A percentile compares a stretch with the other conserved stretches of the same genome.
Evolutionary conservation across 108 stramenopile genomes (phyloP).

Genomic region (Fistulifera solaris): DNA sequence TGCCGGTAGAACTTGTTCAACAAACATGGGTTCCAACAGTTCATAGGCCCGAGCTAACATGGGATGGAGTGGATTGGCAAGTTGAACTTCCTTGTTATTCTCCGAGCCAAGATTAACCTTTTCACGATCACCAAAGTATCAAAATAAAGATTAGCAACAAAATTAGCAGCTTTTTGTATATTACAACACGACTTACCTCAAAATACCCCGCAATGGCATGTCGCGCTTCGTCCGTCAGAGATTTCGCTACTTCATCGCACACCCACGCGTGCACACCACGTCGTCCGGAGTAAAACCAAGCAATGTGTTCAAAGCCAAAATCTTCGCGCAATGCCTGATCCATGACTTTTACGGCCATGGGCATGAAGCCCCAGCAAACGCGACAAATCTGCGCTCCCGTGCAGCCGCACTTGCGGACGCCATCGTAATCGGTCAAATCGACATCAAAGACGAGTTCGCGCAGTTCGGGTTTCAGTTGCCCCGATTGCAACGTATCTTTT

Average conservation of each 20-base stretch:
- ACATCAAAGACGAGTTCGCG: constrained; percentile 99
- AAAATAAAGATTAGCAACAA: neutral
- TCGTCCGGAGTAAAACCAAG: constrained; percentile 98
- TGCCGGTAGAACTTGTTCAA: constrained; percentile 64
- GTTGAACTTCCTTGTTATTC: constrained; percentile 57
- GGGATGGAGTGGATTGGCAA: constrained; percentile 78
- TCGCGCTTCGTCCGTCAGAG: constrained; percentile 87
- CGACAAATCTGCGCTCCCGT: constrained; percentile 81
- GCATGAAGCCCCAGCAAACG: constrained; percentile 97
- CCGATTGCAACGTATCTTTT: constrained; percentile 49
- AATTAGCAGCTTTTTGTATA: neutral
- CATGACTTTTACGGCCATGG: constrained; percentile 89
- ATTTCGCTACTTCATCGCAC: constrained; percentile 84
- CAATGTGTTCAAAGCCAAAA: constrained; percentile 94
- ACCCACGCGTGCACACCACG: constrained; percentile 99
- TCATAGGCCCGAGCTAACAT: constrained; percentile 78
- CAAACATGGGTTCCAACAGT: constrained; percentile 89
- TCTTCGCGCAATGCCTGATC: constrained; percentile 81
- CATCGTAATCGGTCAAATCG: constrained; percentile 99
- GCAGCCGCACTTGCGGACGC: constrained; percentile 93
- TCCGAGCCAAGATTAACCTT: constrained; percentile 52
- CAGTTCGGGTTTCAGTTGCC: constrained; percentile 75
- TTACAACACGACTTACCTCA: constrained; percentile 50
- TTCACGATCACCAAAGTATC: neutral
- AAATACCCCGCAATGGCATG: constrained; percentile 93